Evolutionary conservation across 2,329 filamentous ascomycete genomes (phyloP), one percentile per base, ranked within the genome.

Genomic region (Emergomyces orientalis): DNA sequence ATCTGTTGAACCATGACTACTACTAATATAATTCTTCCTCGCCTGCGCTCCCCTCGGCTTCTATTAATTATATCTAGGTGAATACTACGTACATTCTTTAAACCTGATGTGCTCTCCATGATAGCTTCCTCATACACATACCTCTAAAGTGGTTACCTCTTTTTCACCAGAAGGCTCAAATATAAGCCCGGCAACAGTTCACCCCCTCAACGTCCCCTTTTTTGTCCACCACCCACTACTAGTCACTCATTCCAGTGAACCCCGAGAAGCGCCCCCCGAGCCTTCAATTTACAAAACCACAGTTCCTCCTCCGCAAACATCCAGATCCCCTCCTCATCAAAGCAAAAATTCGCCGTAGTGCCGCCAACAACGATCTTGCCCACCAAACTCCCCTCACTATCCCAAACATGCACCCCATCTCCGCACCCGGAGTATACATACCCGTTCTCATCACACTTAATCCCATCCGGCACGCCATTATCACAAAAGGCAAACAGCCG

Each of bases 401-500:
- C 77, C 80, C 81, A 85, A 4, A 84, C 76, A 63, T 83, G 78
- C 25, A 84, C 72, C 0, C 82, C 82, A 67, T 84, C 81, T 0
- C 80, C 81, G 63, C 79, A 81, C 0, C 79, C 81, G 11, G 78
- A 77, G 71, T 82, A 84, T 0, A 85, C 78, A 68, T 84, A 84
- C 8, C 83, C 82, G n/a, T 77, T 68, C 0, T 74, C 74, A 68
- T 85, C 82, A 54, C 78, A 78, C 64, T 82, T 80, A 61, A 83
- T 71, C 17, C 73, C 72, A 51, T 69, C 67, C 3, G 83, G 81
- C 6, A 79, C 74, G 0, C 81, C 81, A 0, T 71, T 71, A 41
- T 77, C 74, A 0, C 78, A 77, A 64, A 79, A 80, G 1, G 82
- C 79, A 66, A 86, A 85, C 0, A 84, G 69, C 30, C 81, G 78